Conservation (phyloP, 2,329 filamentous ascomycete genomes). For the Metarhizium album region DNA sequence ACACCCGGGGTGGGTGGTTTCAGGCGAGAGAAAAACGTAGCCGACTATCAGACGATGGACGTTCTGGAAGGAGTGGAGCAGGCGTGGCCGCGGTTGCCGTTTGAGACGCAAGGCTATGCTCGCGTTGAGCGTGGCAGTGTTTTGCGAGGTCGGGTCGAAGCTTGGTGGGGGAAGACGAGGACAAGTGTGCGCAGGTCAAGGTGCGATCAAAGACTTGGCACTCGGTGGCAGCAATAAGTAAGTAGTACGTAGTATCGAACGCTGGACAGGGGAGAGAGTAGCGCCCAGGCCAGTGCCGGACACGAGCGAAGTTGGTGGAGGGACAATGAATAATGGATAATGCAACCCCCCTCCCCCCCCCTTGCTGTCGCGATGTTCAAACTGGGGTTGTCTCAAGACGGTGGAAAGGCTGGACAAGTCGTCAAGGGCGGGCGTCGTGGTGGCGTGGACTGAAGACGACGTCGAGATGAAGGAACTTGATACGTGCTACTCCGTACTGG, state of each 20-base stretch:
- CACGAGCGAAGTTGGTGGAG: not conserved
- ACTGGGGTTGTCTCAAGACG: conserved; percentile 3
- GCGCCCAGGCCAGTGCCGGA: not conserved
- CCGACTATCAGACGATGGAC: conserved; percentile 14
- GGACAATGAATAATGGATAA: not conserved
- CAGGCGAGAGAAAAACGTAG: conserved; percentile 8
- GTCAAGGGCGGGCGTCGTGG: not conserved
- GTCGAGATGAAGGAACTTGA: not conserved
- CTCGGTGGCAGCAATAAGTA: too few relatives aligned
- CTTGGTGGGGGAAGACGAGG: too few relatives aligned
- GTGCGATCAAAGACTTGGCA: not conserved
- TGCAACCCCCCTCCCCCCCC: not conserved
- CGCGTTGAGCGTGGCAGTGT: not conserved
- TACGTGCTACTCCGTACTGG: too few relatives aligned
- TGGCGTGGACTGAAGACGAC: not conserved
- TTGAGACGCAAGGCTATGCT: not conserved
- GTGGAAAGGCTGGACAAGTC: not conserved
- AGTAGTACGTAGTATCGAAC: too few relatives aligned
- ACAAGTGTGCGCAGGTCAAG: not conserved
- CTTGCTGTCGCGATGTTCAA: too few relatives aligned
- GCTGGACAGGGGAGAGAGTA: not conserved
- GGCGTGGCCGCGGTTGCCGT: not conserved
- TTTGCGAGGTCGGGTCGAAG: too few relatives aligned
- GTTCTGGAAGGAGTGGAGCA: conserved; percentile 23
- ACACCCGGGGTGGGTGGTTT: not conserved